Percentiles rank a stretch among this genome's conserved stretches.
These are phyloP conservation scores for Fusarium torreyae DNA, from an alignment of 2,329 filamentous ascomycete genomes.

Conservation along the genomic window DNA sequence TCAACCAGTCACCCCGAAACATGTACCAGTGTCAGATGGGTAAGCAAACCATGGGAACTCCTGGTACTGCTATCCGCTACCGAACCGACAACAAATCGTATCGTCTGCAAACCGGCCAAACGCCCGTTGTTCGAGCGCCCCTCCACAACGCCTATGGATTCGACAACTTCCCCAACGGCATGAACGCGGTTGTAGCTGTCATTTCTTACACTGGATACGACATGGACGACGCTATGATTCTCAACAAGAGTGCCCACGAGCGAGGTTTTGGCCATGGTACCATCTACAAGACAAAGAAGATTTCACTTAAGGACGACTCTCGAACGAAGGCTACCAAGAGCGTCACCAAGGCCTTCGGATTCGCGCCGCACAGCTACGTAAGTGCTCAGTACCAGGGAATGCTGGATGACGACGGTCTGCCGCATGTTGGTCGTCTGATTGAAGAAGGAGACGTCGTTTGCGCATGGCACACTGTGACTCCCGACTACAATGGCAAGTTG, in stretches of 20 bases:
- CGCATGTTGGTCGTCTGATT: conserved; percentile 83
- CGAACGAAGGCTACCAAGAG: conserved; percentile 76
- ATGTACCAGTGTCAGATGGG: conserved; percentile 99
- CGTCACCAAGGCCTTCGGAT: conserved; percentile 89
- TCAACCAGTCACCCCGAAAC: conserved; percentile 98
- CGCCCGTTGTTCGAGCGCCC: conserved; percentile 90
- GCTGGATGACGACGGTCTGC: conserved; percentile 90
- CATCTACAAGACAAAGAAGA: conserved; percentile 97
- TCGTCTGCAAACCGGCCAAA: conserved; percentile 94
- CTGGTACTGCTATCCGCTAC: conserved; percentile 85
- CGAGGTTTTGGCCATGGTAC: conserved; percentile 95
- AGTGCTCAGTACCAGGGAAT: conserved; percentile 78
- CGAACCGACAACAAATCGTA: conserved; percentile 99
- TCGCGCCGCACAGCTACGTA: conserved; percentile 82
- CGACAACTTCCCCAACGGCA: conserved; percentile 98
- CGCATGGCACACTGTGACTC: conserved; percentile 90
- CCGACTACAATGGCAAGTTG: conserved; percentile 82
- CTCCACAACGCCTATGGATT: conserved; percentile 96
- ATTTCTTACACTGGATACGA: conserved; percentile 99
- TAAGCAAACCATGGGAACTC: conserved; percentile 99
- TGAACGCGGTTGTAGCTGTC: conserved; percentile 95
- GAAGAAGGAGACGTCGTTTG: conserved; percentile 87
- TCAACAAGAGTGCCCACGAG: conserved; percentile 97
- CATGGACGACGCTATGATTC: conserved; percentile 99
- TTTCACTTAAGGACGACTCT: conserved; percentile 85